Evolutionary conservation across 768 basidiomycete genomes (phyloP).

Genomic region (Chalciporus chontae): DNA sequence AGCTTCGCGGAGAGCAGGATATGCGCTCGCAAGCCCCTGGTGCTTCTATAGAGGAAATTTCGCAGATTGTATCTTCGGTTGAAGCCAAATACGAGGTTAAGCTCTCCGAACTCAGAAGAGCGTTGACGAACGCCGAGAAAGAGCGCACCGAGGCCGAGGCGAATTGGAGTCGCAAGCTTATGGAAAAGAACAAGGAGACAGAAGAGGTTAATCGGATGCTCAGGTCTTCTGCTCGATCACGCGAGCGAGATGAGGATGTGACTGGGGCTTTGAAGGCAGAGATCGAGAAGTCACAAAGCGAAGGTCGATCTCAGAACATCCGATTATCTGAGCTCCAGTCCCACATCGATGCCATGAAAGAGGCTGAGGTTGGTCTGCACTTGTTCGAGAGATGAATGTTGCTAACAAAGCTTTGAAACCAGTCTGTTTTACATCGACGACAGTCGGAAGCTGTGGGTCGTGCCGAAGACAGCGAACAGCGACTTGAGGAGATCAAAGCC

Average conservation of each 20-base stretch:
- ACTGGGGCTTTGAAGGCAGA: conserved; percentile 50
- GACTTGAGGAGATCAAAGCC: conserved; percentile 68
- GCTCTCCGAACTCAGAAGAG: conserved; percentile 65
- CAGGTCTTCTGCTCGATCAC: conserved; percentile 52
- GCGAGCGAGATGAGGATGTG: conserved; percentile 55
- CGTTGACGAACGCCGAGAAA: conserved; percentile 62
- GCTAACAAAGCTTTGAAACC: conserved; percentile 9
- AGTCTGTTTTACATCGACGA: conserved; percentile 46
- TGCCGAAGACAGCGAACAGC: conserved; percentile 53
- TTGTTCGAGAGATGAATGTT: background rate
- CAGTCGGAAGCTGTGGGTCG: conserved; percentile 47
- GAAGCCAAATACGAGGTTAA: conserved; percentile 76
- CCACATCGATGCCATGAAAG: conserved; percentile 46
- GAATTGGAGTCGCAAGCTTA: conserved; percentile 83
- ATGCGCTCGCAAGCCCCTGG: conserved; percentile 40
- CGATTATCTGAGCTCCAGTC: conserved; percentile 55
- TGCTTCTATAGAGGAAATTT: conserved; percentile 57
- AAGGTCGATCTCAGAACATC: conserved; percentile 45
- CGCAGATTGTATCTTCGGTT: conserved; percentile 67
- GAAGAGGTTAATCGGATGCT: conserved; percentile 66
- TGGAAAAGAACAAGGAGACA: conserved; percentile 71
- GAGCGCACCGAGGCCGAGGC: conserved; percentile 87
- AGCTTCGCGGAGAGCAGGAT: conserved; percentile 59
- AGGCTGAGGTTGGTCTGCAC: conserved; percentile 55
- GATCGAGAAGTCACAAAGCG: conserved; percentile 49